Evolutionary conservation across 352 stramenopile species (phyloP).

Genomic region (Peronospora belbahrii): DNA sequence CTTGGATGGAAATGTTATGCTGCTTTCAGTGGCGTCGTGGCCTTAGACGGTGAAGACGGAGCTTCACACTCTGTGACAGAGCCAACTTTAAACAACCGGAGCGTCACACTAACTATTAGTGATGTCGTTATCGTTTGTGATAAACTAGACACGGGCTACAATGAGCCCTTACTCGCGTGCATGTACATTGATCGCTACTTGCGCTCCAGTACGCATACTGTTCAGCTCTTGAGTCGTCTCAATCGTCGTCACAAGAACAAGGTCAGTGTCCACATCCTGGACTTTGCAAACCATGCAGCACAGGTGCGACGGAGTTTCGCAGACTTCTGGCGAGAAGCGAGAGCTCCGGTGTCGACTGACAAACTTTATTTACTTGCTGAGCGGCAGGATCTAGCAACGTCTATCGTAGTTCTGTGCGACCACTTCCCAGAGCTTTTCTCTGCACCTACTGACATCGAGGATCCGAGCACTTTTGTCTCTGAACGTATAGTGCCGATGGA

Average conservation of each 20-base stretch:
- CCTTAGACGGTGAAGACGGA: constrained; percentile 13
- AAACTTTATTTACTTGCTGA: constrained; percentile 26
- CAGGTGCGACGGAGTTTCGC: constrained; percentile 52
- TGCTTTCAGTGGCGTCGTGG: constrained; percentile 52
- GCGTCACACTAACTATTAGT: constrained; percentile 41
- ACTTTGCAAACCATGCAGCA: constrained; percentile 69
- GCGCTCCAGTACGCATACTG: constrained; percentile 48
- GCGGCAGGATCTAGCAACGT: constrained; percentile 28
- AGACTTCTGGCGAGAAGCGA: constrained; percentile 42
- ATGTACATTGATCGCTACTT: constrained; percentile 85
- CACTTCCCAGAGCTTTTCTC: constrained; percentile 29
- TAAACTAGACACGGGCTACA: constrained; percentile 83
- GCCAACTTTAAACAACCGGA: constrained; percentile 53
- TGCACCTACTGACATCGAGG: constrained; percentile 10
- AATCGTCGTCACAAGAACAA: constrained; percentile 66
- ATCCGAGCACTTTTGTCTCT: constrained; percentile 21
- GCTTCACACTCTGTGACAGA: constrained; percentile 36
- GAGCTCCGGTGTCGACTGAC: constrained; percentile 9
- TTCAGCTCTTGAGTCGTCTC: constrained; percentile 78
- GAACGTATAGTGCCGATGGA: constrained; percentile 32
- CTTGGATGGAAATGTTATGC: constrained; percentile 61
- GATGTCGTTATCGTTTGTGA: constrained; percentile 82
- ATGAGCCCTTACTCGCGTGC: constrained; percentile 55
- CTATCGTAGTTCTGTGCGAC: constrained; percentile 36
- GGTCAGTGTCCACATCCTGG: constrained; percentile 38